Evolutionary conservation across 2,329 filamentous ascomycete species (phyloP).

Genomic region (Ascochyta fabae): DNA sequence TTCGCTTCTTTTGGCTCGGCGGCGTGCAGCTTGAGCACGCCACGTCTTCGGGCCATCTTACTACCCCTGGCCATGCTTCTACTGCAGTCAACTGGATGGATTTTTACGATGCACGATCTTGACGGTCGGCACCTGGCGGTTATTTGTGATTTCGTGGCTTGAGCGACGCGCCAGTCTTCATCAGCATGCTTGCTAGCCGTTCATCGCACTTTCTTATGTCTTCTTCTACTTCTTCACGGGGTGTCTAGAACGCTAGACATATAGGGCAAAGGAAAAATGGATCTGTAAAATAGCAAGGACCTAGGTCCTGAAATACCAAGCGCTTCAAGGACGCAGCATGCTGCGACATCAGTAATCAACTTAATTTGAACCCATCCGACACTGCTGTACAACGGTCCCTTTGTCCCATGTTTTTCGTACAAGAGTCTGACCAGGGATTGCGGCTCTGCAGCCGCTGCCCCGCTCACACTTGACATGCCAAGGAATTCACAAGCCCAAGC

Average conservation of each 20-base stretch:
- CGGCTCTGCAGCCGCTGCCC: slow-evolving; percentile 16
- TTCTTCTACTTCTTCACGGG: slow-evolving; percentile 12
- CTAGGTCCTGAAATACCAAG: slow-evolving; percentile 10
- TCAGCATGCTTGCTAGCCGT: slow-evolving; percentile 9
- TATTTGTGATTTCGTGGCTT: slow-evolving; percentile 28
- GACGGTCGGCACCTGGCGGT: slow-evolving; percentile 34
- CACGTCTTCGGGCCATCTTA: slow-evolving; percentile 17
- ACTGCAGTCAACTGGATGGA: slow-evolving; percentile 25
- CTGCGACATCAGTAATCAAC: slow-evolving; percentile 4
- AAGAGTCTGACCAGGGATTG: slow-evolving; percentile 3
- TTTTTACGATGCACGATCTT: slow-evolving; percentile 35
- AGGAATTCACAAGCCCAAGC: slow-evolving; percentile 16
- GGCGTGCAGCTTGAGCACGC: slow-evolving; percentile 25
- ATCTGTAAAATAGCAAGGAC: slow-evolving; percentile 17
- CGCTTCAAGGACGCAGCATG: slow-evolving; percentile 4
- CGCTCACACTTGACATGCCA: slow-evolving; percentile 9
- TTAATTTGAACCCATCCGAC: neutral
- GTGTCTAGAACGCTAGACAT: slow-evolving; percentile 11
- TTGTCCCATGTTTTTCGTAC: slow-evolving; percentile 3
- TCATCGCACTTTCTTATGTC: slow-evolving; percentile 14
- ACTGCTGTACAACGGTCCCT: neutral
- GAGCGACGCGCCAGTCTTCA: slow-evolving; percentile 13
- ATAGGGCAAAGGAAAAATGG: slow-evolving; percentile 17
- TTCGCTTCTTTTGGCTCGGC: slow-evolving; percentile 29
- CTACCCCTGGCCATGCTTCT: slow-evolving; percentile 18